Base-by-base conservation (phyloP, 306 rosid genomes). In the Betula pendula region DNA sequence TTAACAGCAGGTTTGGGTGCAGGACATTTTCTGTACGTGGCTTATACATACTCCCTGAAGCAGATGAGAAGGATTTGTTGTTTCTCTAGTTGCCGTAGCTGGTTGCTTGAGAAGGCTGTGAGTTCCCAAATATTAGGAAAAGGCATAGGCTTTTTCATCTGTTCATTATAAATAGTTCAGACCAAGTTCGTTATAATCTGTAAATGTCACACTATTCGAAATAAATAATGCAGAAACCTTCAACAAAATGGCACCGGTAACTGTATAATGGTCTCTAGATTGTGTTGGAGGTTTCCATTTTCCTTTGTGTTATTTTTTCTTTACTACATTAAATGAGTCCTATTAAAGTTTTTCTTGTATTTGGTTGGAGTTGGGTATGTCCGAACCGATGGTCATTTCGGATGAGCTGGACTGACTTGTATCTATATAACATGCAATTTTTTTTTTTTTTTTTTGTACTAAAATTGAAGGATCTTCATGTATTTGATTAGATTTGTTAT, bases 1-100 rank as follows among this genome's bases (percentile, higher is more conserved):
- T 42, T n/a, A 67, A 38, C 80, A 79, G 68, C 84, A 73, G 85
- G 78, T 83, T 69, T 81, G 43, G 74, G 66, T 72, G 82, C 77
- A 53, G 83, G 56, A 71, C 79, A 74, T 70, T 68, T 74, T 77
- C 75, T 73, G 47, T 62, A n/a, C n/a, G n/a, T n/a, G 79, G 48
- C 47, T 47, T 74, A 82, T 70, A 78, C 72, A 60, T n/a, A n/a
- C n/a, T n/a, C 50, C 78, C 55, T 79, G 79, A 76, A 73, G 80
- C 73, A 42, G 72, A 63, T 17, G 33, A 2, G 49, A 68, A 38
- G 77, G 68, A 50, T 44, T 29, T 51, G 38, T 75, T 71, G 59
- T 50, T 72, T 66, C 81, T 74, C 22, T 43, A n/a, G 25, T 80
- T 53, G 82, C 79, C 60, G 74, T 71, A 44, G 70, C 74, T 73